Evolutionary conservation across 1,284 basidiomycete species (phyloP), one percentile per base, ranked within the genome.

Genomic region (Leccinum fallax): DNA sequence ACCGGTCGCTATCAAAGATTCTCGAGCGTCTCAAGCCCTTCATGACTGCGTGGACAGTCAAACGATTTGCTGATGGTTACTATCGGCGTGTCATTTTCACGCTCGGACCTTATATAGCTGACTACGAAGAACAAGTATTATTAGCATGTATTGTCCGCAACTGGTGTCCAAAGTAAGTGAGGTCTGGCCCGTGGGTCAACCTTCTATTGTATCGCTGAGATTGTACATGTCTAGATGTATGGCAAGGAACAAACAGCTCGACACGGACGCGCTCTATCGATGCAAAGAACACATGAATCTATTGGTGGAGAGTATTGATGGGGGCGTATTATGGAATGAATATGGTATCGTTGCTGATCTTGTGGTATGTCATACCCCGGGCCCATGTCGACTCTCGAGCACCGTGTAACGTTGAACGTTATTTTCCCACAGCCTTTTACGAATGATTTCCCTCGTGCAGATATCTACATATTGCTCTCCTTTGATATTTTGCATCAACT

Each of bases 341-440:
- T 59, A 57, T 24, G 36, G 55, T 0, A 57, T 59, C 3, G 16
- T 59, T 3, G 10, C 28, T 5, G 38, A 59, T 8, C 38, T 59
- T 7, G 13, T 57, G 2, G 15, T 59, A 46, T 3, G 38, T 53
- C 26, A 32, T 32, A 32, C 32, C 32, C 32, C 32, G 32, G 32
- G 32, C 32, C 32, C 32, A 32, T 32, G 32, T 32, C 32, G 10
- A 32, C 32, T 32, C 32, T 32, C 10, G 30, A 32, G 30, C 30
- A 11, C 30, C 30, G 32, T 11, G 10, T 32, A 32, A 32, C 32
- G 10, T 32, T 10, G 10, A 32, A 32, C 10, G 24, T 24, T 24
- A 26, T 32, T 32, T 32, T 32, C 32, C 32, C 48, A 16, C 7
- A 57, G 58, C 53, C 58, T 4, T 59, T 59, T 16, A 59, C 58